Evolutionary conservation across 352 stramenopile species (phyloP), one percentile per base, ranked within the genome.

Genomic region (Globisporangium nagaii): DNA sequence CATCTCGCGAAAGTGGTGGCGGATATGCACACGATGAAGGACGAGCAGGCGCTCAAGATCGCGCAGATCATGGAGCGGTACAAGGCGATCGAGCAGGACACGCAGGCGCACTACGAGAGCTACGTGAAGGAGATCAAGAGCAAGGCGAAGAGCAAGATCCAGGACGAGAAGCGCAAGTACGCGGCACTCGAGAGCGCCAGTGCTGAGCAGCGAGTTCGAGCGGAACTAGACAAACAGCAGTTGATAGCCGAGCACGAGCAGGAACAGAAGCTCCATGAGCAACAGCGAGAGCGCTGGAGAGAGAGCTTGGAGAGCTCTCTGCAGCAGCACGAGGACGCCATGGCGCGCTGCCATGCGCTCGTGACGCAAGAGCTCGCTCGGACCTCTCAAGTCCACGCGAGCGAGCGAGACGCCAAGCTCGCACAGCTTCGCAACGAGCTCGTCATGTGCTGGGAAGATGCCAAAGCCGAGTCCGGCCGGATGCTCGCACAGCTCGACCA

Each of bases 11-110:
- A 75, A n/a, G 84, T 90, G 4, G 84, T 93, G 24, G 49, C 71
- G 4, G 84, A 91, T 36, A 91, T 93, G 79, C 80, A 86, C 60
- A 41, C 60, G 36, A 84, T 91, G 69, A 88, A 93, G 59, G 65
- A 74, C 25, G 70, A 88, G 11, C 81, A 91, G 30, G 56, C 73
- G 1, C 49, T 67, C 39, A 73, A 75, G 25, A 55, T 93, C 32
- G 47, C 57, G 27, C 37, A 62, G 39, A 86, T 93, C 48, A 51
- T 89, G 8, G 68, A 70, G 11, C 55, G 73, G 9, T 90, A 78
- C 35, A 80, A 72, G 20, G 42, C 42, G 4, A 77, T 91, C 39
- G 83, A 91, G 52, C 59, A 63, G 11, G 62, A 87, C 25, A 89
- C 74, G 19, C 73, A 72, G 28, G 28, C 40, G 4, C 71, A 84